Base-by-base conservation (phyloP, 2,329 filamentous ascomycete species). In the Penicillium sp. region DNA sequence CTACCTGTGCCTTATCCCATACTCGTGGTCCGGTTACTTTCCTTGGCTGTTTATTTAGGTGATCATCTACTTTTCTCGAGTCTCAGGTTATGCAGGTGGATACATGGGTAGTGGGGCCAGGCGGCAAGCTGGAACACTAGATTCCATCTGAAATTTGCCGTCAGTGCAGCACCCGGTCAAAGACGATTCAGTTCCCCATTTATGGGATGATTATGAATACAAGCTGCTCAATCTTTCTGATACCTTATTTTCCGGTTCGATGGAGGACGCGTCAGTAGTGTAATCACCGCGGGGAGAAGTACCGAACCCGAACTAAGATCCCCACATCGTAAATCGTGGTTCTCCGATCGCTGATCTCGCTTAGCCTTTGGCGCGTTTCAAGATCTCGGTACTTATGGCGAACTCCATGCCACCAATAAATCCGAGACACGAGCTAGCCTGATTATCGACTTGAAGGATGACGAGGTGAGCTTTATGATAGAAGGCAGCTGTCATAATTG, bases 291-390 rank as follows among this genome's bases (percentile, higher is more conserved):
- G 13, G 13, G 25, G n/a, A 28, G 14, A 48, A 16, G 45, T 48
- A n/a, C 45, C 45, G 45, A 48, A 48, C 13, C 25, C 25, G 45
- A 30, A n/a, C 28, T 25, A 48, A 30, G 45, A 25, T n/a, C 45
- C 14, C 45, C 45, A 48, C 45, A 46, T 13, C 25, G 4, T 6
- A 10, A 46, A 28, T 46, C 43, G 43, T 16, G 25, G 43, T 46
- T 46, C n/a, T 13, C 43, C 43, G 43, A 46, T 46, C 43, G 43
- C 8, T 26, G 43, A 16, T 28, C 43, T 46, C 43, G 43, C 43
- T 46, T 46, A 46, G 43, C 25, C 16, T 46, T 46, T 46, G 43
- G 43, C 43, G 43, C 25, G 25, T 46, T 46, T 46, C 43, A 46
- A 46, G 43, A 28, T 28, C 43, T 46, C 43, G 43, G 43, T n/a